These are phyloP conservation scores for Umbilicus rupestris DNA, from an alignment of 164 flowering plant genomes.

Conservation along the genomic window DNA sequence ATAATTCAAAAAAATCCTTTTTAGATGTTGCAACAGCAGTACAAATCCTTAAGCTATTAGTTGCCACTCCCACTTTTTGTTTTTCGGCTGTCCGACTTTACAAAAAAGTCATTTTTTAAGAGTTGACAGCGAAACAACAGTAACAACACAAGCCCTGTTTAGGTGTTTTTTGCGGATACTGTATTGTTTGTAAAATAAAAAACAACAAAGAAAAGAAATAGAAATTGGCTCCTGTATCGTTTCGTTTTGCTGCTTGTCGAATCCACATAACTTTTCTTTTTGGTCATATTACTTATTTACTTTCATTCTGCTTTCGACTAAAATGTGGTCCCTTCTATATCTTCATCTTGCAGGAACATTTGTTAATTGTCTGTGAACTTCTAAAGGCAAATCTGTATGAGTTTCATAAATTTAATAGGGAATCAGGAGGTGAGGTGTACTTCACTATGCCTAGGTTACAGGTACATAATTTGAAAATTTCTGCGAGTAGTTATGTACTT, in stretches of 20 bases:
- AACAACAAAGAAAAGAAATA: background rate
- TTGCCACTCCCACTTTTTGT: no score
- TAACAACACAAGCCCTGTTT: background rate
- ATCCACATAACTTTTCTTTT: background rate
- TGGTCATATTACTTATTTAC: background rate
- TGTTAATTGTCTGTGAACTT: conserved; percentile 95
- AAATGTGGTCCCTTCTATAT: background rate
- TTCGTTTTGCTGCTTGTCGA: background rate
- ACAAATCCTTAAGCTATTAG: no score
- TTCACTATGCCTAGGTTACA: conserved; percentile 99
- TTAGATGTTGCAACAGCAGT: no score
- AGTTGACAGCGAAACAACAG: background rate
- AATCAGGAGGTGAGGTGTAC: conserved; percentile 98
- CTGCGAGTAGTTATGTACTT: conserved; percentile 11
- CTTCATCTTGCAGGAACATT: conserved; percentile 64
- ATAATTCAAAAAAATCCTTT: no score
- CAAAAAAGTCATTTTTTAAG: background rate
- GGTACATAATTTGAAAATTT: conserved; percentile 58
- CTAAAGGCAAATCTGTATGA: conserved; percentile 96
- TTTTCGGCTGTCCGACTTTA: no score
- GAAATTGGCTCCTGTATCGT: background rate
- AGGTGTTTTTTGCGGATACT: background rate
- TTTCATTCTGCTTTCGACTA: background rate
- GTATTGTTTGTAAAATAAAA: background rate
- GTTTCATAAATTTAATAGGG: conserved; percentile 95